Evolutionary conservation across 192 early-diverging fungal species (phyloP).

Genomic region (Umbelopsis sp.): DNA sequence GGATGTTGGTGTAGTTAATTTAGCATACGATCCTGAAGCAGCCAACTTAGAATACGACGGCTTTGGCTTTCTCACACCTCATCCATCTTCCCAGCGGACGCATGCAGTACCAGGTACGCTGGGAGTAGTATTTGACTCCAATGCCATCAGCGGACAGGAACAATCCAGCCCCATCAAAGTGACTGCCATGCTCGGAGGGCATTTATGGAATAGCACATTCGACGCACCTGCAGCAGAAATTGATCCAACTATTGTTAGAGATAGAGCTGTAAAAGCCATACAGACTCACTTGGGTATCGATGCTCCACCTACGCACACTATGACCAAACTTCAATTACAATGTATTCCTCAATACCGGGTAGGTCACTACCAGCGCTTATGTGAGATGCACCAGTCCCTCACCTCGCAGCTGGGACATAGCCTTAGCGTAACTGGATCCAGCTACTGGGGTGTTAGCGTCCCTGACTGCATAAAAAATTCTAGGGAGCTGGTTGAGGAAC

Average conservation of each 20-base stretch:
- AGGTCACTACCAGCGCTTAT: constrained; percentile 73
- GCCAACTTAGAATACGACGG: constrained; percentile 65
- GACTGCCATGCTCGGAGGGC: constrained; percentile 93
- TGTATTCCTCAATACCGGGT: constrained; percentile 93
- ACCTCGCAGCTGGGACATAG: constrained; percentile 48
- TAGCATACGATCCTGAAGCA: constrained; percentile 57
- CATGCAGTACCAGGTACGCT: constrained; percentile 52
- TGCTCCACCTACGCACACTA: constrained; percentile 44
- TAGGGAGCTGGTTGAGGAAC: constrained; percentile 58
- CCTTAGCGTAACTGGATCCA: constrained; percentile 77
- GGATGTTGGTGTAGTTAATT: constrained; percentile 84
- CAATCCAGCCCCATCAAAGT: constrained; percentile 48
- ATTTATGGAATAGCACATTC: constrained; percentile 67
- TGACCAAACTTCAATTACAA: constrained; percentile 61
- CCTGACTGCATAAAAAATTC: constrained; percentile 80
- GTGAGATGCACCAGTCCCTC: constrained; percentile 62
- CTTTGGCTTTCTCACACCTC: constrained; percentile 91
- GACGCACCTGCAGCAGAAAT: constrained; percentile 26
- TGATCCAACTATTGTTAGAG: constrained; percentile 35
- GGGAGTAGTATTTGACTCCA: constrained; percentile 90
- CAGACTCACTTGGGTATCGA: constrained; percentile 62
- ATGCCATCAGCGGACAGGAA: constrained; percentile 72
- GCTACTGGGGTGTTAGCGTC: constrained; percentile 83
- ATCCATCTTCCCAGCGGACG: constrained; percentile 35
- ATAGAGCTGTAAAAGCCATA: constrained; percentile 60